Evolutionary conservation across 2,329 filamentous ascomycete genomes (phyloP), one percentile per base, ranked within the genome.

Genomic region (Curvularia sp.): DNA sequence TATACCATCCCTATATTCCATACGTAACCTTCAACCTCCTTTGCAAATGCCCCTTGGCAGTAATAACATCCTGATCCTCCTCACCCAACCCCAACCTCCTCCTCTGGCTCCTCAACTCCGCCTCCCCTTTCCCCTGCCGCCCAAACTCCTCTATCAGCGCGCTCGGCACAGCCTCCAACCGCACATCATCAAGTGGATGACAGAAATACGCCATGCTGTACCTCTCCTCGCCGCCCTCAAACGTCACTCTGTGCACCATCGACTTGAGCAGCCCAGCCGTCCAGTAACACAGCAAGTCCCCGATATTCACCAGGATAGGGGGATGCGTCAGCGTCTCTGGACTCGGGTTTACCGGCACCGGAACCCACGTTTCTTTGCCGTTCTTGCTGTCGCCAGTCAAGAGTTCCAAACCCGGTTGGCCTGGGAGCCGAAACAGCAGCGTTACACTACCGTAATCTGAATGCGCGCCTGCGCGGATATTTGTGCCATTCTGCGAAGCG

Each of bases 401-500:
- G 61, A 98, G 89, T 76, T 98, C 93, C 1, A 99, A 83, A 0
- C 95, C 95, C 0, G 93, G 89, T 70, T 97, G 93, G 1, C 90
- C 90, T 0, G 86, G 86, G 1, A 93, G 86, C 66, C 95, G 92
- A 82, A 99, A 98, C 10, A 98, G 85, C 0, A 89, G 81, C 0
- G 87, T 89, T 49, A 89, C 72, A 55, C 81, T 85, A 31, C 86
- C 86, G 78, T 97, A 97, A 80, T 97, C 93, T 4, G 90, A 94
- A 77, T 98, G 94, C 0, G 94, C 93, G 57, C 94, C 95, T 6
- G 94, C 94, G 28, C 94, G 89, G 60, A 97, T 86, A 70, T 94
- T 91, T 9, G 18, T 81, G 4, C 8, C 22, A 62, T 54, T 80
- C 70, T 55, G 46, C 9, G 30, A 12, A 10, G 57, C 49, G 8